Conservation (phyloP, 805 yeast species). For the Candida sithepensis region DNA sequence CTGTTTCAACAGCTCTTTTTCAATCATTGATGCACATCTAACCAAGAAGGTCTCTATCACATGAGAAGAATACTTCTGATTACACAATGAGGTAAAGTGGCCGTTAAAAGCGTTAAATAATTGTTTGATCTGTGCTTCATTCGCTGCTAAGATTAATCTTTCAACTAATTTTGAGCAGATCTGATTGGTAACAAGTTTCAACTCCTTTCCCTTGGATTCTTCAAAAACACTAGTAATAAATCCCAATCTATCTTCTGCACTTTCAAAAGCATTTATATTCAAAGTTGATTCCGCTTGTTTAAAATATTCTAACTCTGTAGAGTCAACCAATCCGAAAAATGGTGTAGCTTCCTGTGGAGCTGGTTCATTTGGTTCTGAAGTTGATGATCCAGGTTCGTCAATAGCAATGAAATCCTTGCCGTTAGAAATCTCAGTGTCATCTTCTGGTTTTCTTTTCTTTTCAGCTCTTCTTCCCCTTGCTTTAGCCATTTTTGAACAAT, state of each 20-base stretch:
- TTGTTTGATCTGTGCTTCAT: conserved; percentile 59
- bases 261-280: conserved; percentile 73
- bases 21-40: conserved; percentile 69
- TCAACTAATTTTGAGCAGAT: conserved; percentile 93
- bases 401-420: neutral
- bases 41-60: conserved; percentile 84
- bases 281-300: conserved; percentile 87
- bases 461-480: conserved; percentile 33
- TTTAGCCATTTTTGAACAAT: conserved; percentile 20
- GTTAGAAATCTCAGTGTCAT: neutral
- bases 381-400: neutral
- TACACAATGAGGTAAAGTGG: conserved; percentile 71
- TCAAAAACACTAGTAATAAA: conserved; percentile 77
- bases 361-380: conserved; percentile 4
- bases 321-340: conserved; percentile 84
- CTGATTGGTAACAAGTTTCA: conserved; percentile 89
- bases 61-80: conserved; percentile 91
- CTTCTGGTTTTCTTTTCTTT: neutral
- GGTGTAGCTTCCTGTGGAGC: conserved; percentile 29
- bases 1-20: conserved; percentile 60
- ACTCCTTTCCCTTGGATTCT: conserved; percentile 84
- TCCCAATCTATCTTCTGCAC: conserved; percentile 65
- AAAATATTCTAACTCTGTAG: conserved; percentile 84
- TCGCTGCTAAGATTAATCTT: conserved; percentile 67
- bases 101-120: conserved; percentile 66